Percentiles rank a stretch among this genome's conserved stretches.
Conservation (phyloP, 371 early-diverging fungal species). For the Zychaea mexicana region DNA sequence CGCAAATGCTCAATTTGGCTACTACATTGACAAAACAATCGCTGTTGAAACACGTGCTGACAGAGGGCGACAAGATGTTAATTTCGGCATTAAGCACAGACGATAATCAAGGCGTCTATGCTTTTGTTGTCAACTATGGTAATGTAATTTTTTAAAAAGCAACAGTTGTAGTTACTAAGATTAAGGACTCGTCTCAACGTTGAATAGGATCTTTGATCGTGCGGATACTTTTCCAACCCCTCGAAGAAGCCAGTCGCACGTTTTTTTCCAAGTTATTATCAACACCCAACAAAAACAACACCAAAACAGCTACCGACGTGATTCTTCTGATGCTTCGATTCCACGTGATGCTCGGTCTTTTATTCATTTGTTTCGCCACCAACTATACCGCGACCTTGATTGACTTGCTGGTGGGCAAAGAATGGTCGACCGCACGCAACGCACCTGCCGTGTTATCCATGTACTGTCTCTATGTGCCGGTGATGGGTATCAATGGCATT, state of each 20-base stretch:
- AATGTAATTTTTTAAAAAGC: no score
- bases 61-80: slow-evolving; percentile 94
- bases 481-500: slow-evolving; percentile 95
- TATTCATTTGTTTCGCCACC: slow-evolving; percentile 84
- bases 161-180: neutral
- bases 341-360: slow-evolving; percentile 77
- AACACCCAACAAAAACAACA: slow-evolving; percentile 8
- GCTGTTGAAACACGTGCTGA: slow-evolving; percentile 87
- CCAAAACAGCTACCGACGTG: slow-evolving; percentile 45
- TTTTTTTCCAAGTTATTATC: slow-evolving; percentile 71
- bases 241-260: slow-evolving; percentile 89
- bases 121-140: slow-evolving; percentile 87
- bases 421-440: slow-evolving; percentile 57
- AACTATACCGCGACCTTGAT: slow-evolving; percentile 80
- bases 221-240: slow-evolving; percentile 89
- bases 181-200: neutral
- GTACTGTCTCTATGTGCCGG: slow-evolving; percentile 89
- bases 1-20: slow-evolving; percentile 60
- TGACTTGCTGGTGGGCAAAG: slow-evolving; percentile 67
- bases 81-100: slow-evolving; percentile 63
- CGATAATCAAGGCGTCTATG: slow-evolving; percentile 80
- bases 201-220: slow-evolving; percentile 82
- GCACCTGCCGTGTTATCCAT: slow-evolving; percentile 64
- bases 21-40: slow-evolving; percentile 85
- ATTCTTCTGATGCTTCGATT: slow-evolving; percentile 70